These are phyloP conservation scores for Grosmannia serpens DNA, from an alignment of 2,329 filamentous ascomycete species.

Conservation along the genomic window DNA sequence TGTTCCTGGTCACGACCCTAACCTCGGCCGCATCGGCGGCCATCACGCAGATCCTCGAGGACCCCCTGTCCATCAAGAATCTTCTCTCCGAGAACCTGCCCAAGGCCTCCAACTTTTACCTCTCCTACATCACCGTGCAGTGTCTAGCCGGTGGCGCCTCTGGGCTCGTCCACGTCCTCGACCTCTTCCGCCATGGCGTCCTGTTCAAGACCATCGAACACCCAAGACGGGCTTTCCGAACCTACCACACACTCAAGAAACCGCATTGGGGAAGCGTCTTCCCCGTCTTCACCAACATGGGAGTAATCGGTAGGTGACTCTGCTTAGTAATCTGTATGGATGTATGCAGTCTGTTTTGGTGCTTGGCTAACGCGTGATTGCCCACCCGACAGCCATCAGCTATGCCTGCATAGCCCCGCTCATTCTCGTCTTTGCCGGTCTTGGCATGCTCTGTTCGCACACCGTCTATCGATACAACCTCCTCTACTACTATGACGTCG, in stretches of 20 bases:
- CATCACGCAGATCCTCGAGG: slow-evolving; percentile 40
- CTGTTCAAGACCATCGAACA: slow-evolving; percentile 65
- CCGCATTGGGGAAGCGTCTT: slow-evolving; percentile 70
- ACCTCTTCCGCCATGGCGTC: slow-evolving; percentile 31
- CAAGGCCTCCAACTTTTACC: slow-evolving; percentile 65
- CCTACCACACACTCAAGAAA: slow-evolving; percentile 57
- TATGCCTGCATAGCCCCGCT: slow-evolving; percentile 79
- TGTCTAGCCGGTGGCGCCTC: slow-evolving; percentile 66
- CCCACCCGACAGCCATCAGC: slow-evolving; percentile 41
- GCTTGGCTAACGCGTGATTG: slow-evolving; percentile 12
- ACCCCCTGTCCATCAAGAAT: slow-evolving; percentile 43
- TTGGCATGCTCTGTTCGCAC: slow-evolving; percentile 71
- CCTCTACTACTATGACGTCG: slow-evolving; percentile 66
- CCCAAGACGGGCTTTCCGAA: slow-evolving; percentile 67
- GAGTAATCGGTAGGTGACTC: slow-evolving; percentile 46
- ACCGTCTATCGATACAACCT: slow-evolving; percentile 80
- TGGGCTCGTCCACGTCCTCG: slow-evolving; percentile 61
- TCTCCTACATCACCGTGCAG: slow-evolving; percentile 78
- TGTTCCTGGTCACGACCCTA: slow-evolving; percentile 73
- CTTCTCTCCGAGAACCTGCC: slow-evolving; percentile 55
- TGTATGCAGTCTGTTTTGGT: no score
- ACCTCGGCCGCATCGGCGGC: slow-evolving; percentile 60
- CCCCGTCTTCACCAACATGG: slow-evolving; percentile 63
- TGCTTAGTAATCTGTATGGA: background rate
- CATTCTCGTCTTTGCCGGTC: slow-evolving; percentile 66